phyloP scores from a whole-genome alignment of 495 filamentous ascomycete genomes.

The Tuber melanosporum region DNA sequence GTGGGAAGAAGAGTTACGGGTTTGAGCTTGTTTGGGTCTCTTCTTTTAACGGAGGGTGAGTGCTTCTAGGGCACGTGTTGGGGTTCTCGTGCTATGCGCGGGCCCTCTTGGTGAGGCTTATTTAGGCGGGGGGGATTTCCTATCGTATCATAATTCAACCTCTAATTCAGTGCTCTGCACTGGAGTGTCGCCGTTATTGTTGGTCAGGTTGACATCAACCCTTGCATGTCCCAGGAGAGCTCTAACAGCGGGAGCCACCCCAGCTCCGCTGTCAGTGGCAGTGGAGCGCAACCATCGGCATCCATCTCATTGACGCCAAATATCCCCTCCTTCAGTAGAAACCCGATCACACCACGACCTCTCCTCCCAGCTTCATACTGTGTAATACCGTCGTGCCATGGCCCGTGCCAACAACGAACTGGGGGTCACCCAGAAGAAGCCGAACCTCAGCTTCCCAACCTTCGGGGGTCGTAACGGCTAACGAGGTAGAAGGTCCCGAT shows the following conservation, averaged over 20 bases:
- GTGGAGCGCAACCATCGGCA: background rate
- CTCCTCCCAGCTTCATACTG: constrained; percentile 15
- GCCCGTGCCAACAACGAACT: constrained; percentile 3
- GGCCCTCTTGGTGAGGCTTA: background rate
- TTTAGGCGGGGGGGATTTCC: background rate
- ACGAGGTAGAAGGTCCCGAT: background rate
- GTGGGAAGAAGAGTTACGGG: background rate
- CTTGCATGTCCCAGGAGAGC: background rate
- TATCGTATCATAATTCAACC: background rate
- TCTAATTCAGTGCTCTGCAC: background rate
- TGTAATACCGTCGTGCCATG: constrained; percentile 16
- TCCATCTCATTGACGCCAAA: no score
- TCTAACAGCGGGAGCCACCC: background rate
- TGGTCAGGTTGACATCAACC: background rate
- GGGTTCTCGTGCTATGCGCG: background rate
- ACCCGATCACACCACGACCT: background rate
- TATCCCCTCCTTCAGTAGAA: no score
- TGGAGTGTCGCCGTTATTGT: background rate
- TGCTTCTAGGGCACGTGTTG: background rate
- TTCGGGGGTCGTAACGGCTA: constrained; percentile 13
- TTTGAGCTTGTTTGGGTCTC: background rate
- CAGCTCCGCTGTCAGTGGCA: constrained; percentile 16
- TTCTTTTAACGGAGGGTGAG: background rate
- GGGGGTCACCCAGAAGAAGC: constrained; percentile 13
- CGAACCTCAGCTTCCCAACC: constrained; percentile 12